Evolutionary conservation across 2,329 filamentous ascomycete species (phyloP).

Genomic region (Xylariaceae sp.): DNA sequence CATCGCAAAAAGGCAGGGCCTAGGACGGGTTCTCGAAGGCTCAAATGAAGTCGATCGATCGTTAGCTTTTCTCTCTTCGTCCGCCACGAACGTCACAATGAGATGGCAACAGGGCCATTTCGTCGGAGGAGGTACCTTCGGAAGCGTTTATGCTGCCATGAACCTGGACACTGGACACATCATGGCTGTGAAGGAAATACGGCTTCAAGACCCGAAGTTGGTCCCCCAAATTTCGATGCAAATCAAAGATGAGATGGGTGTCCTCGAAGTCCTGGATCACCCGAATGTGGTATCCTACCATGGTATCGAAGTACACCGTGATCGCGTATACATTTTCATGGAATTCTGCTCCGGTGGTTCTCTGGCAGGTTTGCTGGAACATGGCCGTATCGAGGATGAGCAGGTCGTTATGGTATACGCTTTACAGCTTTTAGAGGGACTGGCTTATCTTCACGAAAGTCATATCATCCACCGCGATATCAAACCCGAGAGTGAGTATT

Average conservation of each 20-base stretch:
- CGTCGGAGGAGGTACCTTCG: slow-evolving; percentile 93
- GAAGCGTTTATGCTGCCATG: slow-evolving; percentile 95
- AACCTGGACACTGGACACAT: slow-evolving; percentile 93
- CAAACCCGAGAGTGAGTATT: slow-evolving; percentile 82
- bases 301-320: slow-evolving; percentile 94
- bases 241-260: slow-evolving; percentile 95
- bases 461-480: slow-evolving; percentile 95
- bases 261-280: slow-evolving; percentile 91
- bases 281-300: slow-evolving; percentile 98
- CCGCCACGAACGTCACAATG: slow-evolving; percentile 89
- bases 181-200: slow-evolving; percentile 99
- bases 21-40: slow-evolving; percentile 87
- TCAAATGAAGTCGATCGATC: slow-evolving; percentile 95
- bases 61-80: slow-evolving; percentile 87
- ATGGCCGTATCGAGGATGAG: slow-evolving; percentile 96
- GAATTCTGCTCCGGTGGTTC: slow-evolving; percentile 97
- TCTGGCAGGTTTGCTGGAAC: slow-evolving; percentile 81
- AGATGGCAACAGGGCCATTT: slow-evolving; percentile 99
- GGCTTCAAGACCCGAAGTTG: slow-evolving; percentile 90
- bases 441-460: slow-evolving; percentile 88
- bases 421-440: slow-evolving; percentile 85
- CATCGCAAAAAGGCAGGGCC: slow-evolving; percentile 77
- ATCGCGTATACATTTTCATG: slow-evolving; percentile 99
- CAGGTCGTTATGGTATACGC: slow-evolving; percentile 97
- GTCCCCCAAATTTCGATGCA: slow-evolving; percentile 92